Conservation (phyloP, 495 filamentous ascomycete genomes). For the Penicillium antarcticum region DNA sequence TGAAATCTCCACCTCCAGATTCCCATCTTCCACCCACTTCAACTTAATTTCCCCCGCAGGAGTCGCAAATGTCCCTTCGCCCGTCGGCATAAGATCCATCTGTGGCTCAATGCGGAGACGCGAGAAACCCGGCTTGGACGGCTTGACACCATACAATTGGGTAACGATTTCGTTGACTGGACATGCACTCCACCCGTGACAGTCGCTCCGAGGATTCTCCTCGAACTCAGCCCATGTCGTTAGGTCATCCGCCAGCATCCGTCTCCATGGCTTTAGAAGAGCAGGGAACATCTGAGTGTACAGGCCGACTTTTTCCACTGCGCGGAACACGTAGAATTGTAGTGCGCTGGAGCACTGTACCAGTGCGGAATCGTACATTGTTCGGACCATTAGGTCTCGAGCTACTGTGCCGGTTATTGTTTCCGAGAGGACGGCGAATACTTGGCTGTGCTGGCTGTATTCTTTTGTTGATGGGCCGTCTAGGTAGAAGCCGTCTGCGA, state of each 20-base stretch:
- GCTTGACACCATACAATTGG: constrained; percentile 16
- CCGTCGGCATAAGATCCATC: constrained; percentile 5
- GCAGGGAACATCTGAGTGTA: constrained; percentile 12
- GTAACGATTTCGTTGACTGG: constrained; percentile 25
- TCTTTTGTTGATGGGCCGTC: constrained; percentile 19
- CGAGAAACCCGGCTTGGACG: constrained; percentile 14
- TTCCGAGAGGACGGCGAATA: constrained; percentile 23
- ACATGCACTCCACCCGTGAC: constrained; percentile 26
- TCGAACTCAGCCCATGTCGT: constrained; percentile 28
- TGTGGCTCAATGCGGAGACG: constrained; percentile 18
- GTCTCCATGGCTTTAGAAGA: constrained; percentile 20
- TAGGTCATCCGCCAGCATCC: constrained; percentile 20
- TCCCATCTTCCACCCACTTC: constrained; percentile 5
- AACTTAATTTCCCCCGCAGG: constrained; percentile 1
- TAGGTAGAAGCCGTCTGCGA: constrained; percentile 4
- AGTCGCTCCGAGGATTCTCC: constrained; percentile 23
- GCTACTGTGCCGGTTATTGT: constrained; percentile 11
- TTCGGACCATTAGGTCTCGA: background rate
- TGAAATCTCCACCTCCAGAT: constrained; percentile 4
- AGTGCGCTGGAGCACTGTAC: constrained; percentile 21
- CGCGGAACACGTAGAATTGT: constrained; percentile 26
- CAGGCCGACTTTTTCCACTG: constrained; percentile 15
- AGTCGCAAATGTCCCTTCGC: constrained; percentile 7
- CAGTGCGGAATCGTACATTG: constrained; percentile 3
- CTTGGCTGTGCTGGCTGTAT: constrained; percentile 23